A percentile compares a stretch with the other conserved stretches of the same genome.
These are phyloP conservation scores for Nyssa sinensis DNA, from an alignment of 148 eudicot species.

Conservation along the genomic window DNA sequence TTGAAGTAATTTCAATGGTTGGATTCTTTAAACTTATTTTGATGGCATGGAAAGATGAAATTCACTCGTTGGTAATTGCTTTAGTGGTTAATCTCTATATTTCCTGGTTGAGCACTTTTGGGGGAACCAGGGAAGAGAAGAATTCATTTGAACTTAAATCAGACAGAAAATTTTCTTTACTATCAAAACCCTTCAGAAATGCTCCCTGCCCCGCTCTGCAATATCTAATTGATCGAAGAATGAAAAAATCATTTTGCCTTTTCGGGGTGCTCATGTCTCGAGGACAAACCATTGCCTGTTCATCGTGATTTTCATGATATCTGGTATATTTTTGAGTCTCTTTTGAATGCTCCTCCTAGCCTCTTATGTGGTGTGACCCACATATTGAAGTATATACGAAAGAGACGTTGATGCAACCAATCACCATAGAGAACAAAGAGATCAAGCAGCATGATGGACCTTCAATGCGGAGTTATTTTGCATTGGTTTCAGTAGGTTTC, in stretches of 20 bases:
- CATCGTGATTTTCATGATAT: neutral
- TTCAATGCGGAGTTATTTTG: neutral
- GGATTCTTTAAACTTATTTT: too few species aligned
- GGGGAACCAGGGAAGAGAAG: neutral
- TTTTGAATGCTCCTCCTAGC: neutral
- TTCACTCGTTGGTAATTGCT: neutral
- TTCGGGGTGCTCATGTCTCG: neutral
- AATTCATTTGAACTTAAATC: neutral
- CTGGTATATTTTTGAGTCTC: neutral
- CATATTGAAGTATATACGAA: too few species aligned
- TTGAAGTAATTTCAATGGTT: neutral
- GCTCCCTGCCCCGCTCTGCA: constrained; percentile 1
- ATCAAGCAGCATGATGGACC: neutral
- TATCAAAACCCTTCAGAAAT: neutral
- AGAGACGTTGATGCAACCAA: neutral
- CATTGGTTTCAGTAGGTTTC: neutral
- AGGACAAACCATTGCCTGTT: neutral
- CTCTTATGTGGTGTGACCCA: neutral
- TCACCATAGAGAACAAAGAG: neutral
- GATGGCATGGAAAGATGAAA: neutral
- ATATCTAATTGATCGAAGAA: neutral
- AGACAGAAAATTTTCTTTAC: neutral
- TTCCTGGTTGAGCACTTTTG: neutral
- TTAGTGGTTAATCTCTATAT: neutral
- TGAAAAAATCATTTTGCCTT: neutral